These are phyloP conservation scores for Pythium aquatile DNA, from an alignment of 352 stramenopile genomes.

Conservation along the genomic window DNA sequence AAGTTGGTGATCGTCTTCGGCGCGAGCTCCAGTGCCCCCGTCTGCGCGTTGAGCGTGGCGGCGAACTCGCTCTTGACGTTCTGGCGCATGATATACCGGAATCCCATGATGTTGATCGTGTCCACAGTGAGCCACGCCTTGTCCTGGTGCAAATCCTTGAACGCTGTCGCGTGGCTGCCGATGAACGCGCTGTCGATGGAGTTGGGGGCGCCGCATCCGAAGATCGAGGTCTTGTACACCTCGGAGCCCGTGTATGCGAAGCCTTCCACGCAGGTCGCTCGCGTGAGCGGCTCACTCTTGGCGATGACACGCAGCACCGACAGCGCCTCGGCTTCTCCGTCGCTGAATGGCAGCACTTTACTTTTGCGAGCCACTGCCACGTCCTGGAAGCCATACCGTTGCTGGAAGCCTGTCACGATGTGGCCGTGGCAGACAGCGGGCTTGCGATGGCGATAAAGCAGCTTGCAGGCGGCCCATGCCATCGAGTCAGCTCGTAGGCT, in stretches of 20 bases:
- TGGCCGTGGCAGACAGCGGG: constrained; percentile 41
- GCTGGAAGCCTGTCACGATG: constrained; percentile 40
- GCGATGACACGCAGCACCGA: constrained; percentile 38
- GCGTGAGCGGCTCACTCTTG: constrained; percentile 39
- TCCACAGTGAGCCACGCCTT: constrained; percentile 49
- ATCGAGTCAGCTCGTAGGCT: constrained; percentile 46
- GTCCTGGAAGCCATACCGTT: constrained; percentile 35
- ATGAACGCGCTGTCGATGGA: constrained; percentile 32
- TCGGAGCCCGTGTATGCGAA: constrained; percentile 27
- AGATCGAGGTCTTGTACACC: constrained; percentile 28
- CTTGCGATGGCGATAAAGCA: constrained; percentile 37
- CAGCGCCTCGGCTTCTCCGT: constrained; percentile 35
- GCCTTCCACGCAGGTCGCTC: constrained; percentile 39
- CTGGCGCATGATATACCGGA: constrained; percentile 44
- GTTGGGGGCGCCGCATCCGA: constrained; percentile 42
- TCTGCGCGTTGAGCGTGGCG: not conserved
- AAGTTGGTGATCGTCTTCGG: constrained; percentile 27
- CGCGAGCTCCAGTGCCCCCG: not conserved
- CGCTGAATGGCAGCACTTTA: constrained; percentile 33
- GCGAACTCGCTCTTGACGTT: constrained; percentile 36
- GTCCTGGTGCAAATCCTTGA: constrained; percentile 33
- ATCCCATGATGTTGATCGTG: constrained; percentile 36
- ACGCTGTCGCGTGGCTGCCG: constrained; percentile 33
- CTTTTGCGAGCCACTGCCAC: constrained; percentile 26
- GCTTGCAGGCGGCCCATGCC: constrained; percentile 45